Evolutionary conservation across 805 yeast species (phyloP), one percentile per base, ranked within the genome.

Genomic region (Tetrapisispora namnaoensis): DNA sequence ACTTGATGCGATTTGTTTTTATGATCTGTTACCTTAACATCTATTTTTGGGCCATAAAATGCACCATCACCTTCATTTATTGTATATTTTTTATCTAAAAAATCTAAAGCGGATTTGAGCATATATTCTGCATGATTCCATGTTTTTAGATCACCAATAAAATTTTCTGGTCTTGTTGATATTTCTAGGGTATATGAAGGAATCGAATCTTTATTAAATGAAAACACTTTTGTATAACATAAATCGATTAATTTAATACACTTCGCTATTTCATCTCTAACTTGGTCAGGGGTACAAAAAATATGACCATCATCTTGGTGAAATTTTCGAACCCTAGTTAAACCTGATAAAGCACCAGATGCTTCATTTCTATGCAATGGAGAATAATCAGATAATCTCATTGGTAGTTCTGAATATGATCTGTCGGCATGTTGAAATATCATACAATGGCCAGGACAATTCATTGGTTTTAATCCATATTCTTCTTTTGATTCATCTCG

Each of bases 241-340:
- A 83, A 75, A 58, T 82, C 83, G 47, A 93, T 78, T 59, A 93
- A 71, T 57, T 79, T 74, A 49, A 93, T 72, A 13, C 93, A 85
- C 51, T 82, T 83, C 46, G 79, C 78, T 56, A 91, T 88, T 73
- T 91, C 98, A 47, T 71, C 68, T 65, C 82, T 95, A 59, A 91
- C 88, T 75, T 91, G 98, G 54, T 84, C 95, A 58, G 78, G 82
- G 49, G 88, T 82, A 76, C 98, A 93, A 84, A 91, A 91, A 58
- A 91, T 91, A 69, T 91, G 99, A 44, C 96, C 97, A 72, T 91
- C 99, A 70, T 91, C 99, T 74, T 91, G 99, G 71, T 91, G 99
- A 86, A 91, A 91, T 71, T 98, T 82, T 74, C 99, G 86, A 43
- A 93, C 98, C 73, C 99, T 85, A 49, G 99, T 93, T 68, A 91